A percentile compares a stretch with the other conserved stretches of the same genome.
Evolutionary conservation across 139 green algal species (phyloP).

Genomic region (Tetradesmus obliquus): DNA sequence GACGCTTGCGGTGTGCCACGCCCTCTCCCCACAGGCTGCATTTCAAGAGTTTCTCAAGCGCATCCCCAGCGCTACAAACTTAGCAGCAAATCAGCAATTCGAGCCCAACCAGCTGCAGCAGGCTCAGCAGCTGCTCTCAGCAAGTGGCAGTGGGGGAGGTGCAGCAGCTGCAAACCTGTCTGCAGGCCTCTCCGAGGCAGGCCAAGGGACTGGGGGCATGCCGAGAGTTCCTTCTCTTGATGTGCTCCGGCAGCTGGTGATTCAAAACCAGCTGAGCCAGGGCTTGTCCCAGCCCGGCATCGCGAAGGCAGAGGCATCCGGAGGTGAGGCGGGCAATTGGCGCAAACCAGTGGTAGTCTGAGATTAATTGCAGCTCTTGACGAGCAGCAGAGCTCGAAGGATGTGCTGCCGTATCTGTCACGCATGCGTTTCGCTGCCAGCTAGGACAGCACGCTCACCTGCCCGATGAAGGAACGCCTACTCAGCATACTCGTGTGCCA

Average conservation of each 20-base stretch:
- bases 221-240: slow-evolving; percentile 75
- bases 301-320: not conserved
- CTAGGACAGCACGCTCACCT: slow-evolving; percentile 3
- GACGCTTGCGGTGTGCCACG: not conserved
- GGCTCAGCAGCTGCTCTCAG: slow-evolving; percentile 46
- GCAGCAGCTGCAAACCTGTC: slow-evolving; percentile 37
- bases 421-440: slow-evolving; percentile 7
- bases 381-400: not conserved
- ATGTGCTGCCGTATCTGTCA: not conserved
- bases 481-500: not conserved
- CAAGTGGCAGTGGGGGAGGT: slow-evolving; percentile 21
- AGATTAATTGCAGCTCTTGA: not conserved
- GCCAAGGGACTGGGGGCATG: slow-evolving; percentile 49
- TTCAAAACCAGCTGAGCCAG: slow-evolving; percentile 48
- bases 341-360: not conserved
- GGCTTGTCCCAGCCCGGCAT: slow-evolving; percentile 7
- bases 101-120: slow-evolving; percentile 43
- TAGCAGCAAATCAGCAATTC: slow-evolving; percentile 46
- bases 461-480: not conserved
- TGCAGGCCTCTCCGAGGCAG: not conserved
- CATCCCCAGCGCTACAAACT: slow-evolving; percentile 76
- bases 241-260: slow-evolving; percentile 68
- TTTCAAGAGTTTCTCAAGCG: slow-evolving; percentile 83
- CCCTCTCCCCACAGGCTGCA: slow-evolving; percentile 50
- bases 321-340: not conserved